Percentiles rank a stretch among this genome's conserved stretches.
phyloP scores from a whole-genome alignment of 768 basidiomycete species.

The Tylopilus intermedius region DNA sequence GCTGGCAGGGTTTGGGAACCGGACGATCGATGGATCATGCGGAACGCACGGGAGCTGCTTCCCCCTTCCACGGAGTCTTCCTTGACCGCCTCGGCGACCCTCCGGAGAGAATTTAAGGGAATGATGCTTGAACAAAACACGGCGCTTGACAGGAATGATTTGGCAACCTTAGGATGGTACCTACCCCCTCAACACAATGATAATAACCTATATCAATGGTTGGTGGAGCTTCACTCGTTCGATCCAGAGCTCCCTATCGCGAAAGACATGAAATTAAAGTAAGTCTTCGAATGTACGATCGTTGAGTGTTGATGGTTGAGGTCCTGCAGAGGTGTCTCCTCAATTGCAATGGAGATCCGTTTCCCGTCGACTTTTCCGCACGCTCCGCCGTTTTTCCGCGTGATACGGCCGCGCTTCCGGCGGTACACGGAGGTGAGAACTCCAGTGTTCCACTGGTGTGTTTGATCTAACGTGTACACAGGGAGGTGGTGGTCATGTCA shows the following conservation, averaged over 20 bases:
- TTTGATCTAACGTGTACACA: slow-evolving; percentile 12
- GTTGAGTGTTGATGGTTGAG: neutral
- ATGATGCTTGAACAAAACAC: slow-evolving; percentile 58
- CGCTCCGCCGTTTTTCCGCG: slow-evolving; percentile 71
- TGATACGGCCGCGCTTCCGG: slow-evolving; percentile 67
- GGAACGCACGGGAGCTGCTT: slow-evolving; percentile 43
- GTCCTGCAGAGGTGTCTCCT: slow-evolving; percentile 46
- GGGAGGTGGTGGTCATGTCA: slow-evolving; percentile 69
- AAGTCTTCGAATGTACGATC: slow-evolving; percentile 14
- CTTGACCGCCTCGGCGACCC: slow-evolving; percentile 48
- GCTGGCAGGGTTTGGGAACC: slow-evolving; percentile 46
- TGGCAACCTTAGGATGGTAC: slow-evolving; percentile 56
- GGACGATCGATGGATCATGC: slow-evolving; percentile 44
- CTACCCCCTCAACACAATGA: slow-evolving; percentile 61
- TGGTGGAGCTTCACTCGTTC: slow-evolving; percentile 70
- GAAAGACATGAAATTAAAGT: slow-evolving; percentile 52
- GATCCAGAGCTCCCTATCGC: slow-evolving; percentile 57
- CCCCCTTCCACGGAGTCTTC: slow-evolving; percentile 59
- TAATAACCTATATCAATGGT: slow-evolving; percentile 69
- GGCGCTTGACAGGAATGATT: slow-evolving; percentile 41
- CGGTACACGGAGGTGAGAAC: slow-evolving; percentile 50
- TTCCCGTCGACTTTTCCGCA: slow-evolving; percentile 65
- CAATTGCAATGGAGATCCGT: slow-evolving; percentile 67
- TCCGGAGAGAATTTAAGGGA: slow-evolving; percentile 56
- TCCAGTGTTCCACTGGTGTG: neutral